Percentiles rank a stretch among this genome's conserved stretches.
phyloP scores from a whole-genome alignment of 441 rosid genomes.

The Capsella rubella region DNA sequence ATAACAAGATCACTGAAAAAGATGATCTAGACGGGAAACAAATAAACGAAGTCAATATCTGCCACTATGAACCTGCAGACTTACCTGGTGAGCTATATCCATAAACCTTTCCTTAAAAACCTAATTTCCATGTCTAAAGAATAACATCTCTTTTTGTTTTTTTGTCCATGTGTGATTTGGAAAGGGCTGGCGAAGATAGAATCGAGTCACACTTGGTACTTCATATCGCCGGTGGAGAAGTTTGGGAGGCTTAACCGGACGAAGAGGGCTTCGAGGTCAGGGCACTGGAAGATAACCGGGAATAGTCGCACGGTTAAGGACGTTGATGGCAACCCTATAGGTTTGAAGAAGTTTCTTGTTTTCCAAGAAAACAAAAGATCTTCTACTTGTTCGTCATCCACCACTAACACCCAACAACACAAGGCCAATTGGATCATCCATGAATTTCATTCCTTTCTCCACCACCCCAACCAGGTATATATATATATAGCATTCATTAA shows the following conservation, averaged over 20 bases:
- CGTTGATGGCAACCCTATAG: conserved; percentile 33
- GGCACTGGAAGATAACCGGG: conserved; percentile 44
- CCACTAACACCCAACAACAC: background rate
- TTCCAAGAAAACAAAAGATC: conserved; percentile 35
- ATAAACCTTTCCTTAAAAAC: background rate
- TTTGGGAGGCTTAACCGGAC: conserved; percentile 36
- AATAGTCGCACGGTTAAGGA: conserved; percentile 37
- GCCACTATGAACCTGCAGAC: conserved; percentile 34
- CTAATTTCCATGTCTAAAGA: background rate
- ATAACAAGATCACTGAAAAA: conserved; percentile 35
- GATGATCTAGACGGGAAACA: conserved; percentile 28
- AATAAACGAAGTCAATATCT: conserved; percentile 39
- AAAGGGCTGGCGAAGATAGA: conserved; percentile 38
- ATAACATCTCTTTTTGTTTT: background rate
- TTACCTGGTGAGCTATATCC: conserved; percentile 28
- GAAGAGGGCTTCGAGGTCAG: conserved; percentile 35
- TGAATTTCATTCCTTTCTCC: conserved; percentile 40
- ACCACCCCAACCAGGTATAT: conserved; percentile 39
- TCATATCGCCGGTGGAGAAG: conserved; percentile 39
- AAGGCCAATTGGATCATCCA: conserved; percentile 36
- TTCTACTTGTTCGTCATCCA: background rate
- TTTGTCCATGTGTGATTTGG: background rate
- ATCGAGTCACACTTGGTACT: conserved; percentile 40
- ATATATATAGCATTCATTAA: background rate
- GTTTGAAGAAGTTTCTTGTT: conserved; percentile 44